A percentile compares a stretch with the other conserved stretches of the same genome.
phyloP scores from a whole-genome alignment of 2,329 filamentous ascomycete species.

The Amesomyces nigricolor region DNA sequence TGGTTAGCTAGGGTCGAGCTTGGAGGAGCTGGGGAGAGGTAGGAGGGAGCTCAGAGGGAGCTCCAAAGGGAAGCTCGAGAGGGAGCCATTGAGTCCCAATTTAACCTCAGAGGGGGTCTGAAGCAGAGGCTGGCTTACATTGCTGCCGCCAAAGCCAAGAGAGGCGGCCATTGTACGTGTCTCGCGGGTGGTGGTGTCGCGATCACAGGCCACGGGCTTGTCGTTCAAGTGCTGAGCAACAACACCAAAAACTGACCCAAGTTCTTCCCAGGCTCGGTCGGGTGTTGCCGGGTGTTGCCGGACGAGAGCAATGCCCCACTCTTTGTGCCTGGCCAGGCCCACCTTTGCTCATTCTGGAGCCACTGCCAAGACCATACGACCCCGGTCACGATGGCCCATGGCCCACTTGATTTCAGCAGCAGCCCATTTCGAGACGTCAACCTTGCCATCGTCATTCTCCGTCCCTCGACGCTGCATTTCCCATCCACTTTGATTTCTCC shows the following conservation, averaged over 20 bases:
- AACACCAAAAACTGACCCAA: not conserved
- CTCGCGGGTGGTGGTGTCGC: conserved; percentile 1
- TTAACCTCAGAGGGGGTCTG: too few species aligned
- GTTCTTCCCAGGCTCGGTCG: conserved; percentile 3
- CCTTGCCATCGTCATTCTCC: not conserved
- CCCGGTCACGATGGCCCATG: not conserved
- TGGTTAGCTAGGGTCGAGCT: conserved; percentile 1
- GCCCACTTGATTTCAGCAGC: too few species aligned
- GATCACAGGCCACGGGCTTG: not conserved
- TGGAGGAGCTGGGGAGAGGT: not conserved
- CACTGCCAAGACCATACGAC: not conserved
- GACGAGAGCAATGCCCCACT: not conserved
- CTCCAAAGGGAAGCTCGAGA: not conserved
- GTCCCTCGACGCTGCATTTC: not conserved
- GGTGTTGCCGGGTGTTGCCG: conserved; percentile 6
- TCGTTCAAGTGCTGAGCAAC: not conserved
- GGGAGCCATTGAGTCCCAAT: not conserved
- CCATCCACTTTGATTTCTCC: too few species aligned
- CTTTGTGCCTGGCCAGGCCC: not conserved
- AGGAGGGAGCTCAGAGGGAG: too few species aligned
- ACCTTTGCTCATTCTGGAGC: not conserved
- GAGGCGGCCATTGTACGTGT: conserved; percentile 19
- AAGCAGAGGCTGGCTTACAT: conserved; percentile 14
- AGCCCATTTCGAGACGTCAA: too few species aligned
- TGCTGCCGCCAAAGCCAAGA: conserved; percentile 15